These are phyloP conservation scores for Forsythia suspensa DNA, from an alignment of 257 asterid genomes.

Conservation along the genomic window DNA sequence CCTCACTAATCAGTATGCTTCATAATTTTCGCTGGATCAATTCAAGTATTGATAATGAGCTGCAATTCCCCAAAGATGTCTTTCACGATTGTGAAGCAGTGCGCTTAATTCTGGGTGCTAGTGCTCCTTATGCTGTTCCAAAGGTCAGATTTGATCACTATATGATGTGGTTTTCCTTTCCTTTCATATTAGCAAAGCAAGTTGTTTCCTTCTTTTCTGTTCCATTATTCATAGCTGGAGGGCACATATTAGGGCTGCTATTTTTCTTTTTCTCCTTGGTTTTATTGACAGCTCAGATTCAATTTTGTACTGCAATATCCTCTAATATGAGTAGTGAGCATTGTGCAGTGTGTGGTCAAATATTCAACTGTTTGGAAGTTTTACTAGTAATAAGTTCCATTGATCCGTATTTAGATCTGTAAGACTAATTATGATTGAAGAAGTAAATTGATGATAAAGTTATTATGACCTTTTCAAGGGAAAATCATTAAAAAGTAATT, in stretches of 20 bases:
- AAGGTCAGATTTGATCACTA: slow-evolving; percentile 54
- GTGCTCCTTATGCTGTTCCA: slow-evolving; percentile 80
- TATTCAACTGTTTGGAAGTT: neutral
- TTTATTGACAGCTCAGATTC: neutral
- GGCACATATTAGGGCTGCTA: neutral
- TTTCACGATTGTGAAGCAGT: slow-evolving; percentile 80
- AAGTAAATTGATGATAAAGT: too few relatives aligned
- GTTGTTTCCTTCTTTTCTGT: slow-evolving; percentile 15
- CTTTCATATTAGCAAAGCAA: neutral
- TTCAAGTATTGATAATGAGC: slow-evolving; percentile 53
- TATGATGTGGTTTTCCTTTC: neutral
- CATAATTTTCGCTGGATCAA: slow-evolving; percentile 67
- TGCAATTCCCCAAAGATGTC: slow-evolving; percentile 68
- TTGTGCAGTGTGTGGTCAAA: neutral
- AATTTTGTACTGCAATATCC: neutral
- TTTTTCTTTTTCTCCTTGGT: too few relatives aligned
- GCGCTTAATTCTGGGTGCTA: slow-evolving; percentile 66
- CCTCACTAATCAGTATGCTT: slow-evolving; percentile 57
- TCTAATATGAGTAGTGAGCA: slow-evolving; percentile 10
- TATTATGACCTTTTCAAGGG: too few relatives aligned
- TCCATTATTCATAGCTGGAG: neutral
- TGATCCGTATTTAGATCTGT: too few relatives aligned
- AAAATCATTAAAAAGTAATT: too few relatives aligned
- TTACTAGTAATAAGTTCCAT: too few relatives aligned
- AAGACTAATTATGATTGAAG: too few relatives aligned